A percentile compares a stretch with the other conserved stretches of the same genome.
These are phyloP conservation scores for Phaeodactylum tricornutum DNA, from an alignment of 108 stramenopile species.

Conservation along the genomic window DNA sequence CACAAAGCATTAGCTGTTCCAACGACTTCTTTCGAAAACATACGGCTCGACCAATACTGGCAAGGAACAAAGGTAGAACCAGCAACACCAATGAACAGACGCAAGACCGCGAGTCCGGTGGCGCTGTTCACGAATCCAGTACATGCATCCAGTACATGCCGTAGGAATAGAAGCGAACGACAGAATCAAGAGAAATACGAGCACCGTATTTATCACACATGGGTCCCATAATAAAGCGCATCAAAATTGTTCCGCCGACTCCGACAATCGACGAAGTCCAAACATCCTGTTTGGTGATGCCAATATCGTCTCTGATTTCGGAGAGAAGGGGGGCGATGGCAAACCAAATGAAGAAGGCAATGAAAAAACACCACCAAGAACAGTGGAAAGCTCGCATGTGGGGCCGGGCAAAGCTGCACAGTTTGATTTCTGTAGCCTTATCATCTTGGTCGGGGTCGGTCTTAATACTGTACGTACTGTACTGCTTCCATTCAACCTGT, in stretches of 20 bases:
- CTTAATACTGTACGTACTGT: constrained; percentile 33
- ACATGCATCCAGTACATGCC: constrained; percentile 38
- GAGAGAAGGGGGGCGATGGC: constrained; percentile 76
- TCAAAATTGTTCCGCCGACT: constrained; percentile 51
- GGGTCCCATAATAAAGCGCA: constrained; percentile 69
- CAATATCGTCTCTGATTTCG: constrained; percentile 50
- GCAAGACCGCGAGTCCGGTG: constrained; percentile 34
- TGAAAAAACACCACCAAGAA: constrained; percentile 63
- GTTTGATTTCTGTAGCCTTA: constrained; percentile 53
- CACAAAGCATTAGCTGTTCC: constrained; percentile 78
- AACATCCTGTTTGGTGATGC: constrained; percentile 53
- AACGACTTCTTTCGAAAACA: constrained; percentile 68
- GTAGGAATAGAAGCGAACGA: constrained; percentile 59
- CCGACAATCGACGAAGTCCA: constrained; percentile 76
- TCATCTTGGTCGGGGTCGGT: constrained; percentile 71
- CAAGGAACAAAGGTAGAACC: constrained; percentile 71
- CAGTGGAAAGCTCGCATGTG: constrained; percentile 79
- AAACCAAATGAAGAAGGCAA: constrained; percentile 89
- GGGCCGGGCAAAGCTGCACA: constrained; percentile 43
- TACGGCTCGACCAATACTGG: constrained; percentile 71
- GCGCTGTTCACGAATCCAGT: constrained; percentile 51
- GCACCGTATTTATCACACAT: constrained; percentile 70
- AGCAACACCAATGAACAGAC: constrained; percentile 73
- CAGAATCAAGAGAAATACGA: constrained; percentile 59
- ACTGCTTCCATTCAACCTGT: constrained; percentile 60